phyloP scores from a whole-genome alignment of 2,329 filamentous ascomycete species.

The Xylariomycetidae sp. region DNA sequence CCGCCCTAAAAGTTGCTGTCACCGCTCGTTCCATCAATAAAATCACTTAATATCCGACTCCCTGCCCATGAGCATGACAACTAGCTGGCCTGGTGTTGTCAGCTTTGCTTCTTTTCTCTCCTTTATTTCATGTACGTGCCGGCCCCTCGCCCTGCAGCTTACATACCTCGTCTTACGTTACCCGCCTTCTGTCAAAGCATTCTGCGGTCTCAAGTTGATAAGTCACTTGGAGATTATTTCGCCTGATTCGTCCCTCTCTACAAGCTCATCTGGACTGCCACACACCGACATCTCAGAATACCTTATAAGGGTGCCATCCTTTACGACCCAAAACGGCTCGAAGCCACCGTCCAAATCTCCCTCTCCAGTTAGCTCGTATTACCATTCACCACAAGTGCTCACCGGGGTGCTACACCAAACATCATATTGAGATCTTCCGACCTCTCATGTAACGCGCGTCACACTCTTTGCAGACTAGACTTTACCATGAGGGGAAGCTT shows the following conservation, averaged over 20 bases:
- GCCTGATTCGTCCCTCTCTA: conserved; percentile 6
- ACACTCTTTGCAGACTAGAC: conserved; percentile 5
- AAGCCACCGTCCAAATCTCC: too few species aligned
- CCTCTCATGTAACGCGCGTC: conserved; percentile 14
- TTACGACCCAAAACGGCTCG: too few species aligned
- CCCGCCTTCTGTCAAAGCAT: conserved; percentile 1
- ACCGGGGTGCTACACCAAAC: too few species aligned
- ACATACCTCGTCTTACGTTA: not conserved
- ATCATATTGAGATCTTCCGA: too few species aligned
- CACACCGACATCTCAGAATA: too few species aligned
- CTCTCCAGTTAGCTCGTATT: too few species aligned
- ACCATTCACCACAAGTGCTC: too few species aligned
- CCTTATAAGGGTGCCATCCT: too few species aligned
- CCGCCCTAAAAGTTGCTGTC: conserved; percentile 24
- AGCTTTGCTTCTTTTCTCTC: conserved; percentile 5
- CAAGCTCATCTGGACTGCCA: too few species aligned
- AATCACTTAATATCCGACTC: conserved; percentile 29
- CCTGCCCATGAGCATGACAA: too few species aligned
- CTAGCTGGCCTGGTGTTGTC: too few species aligned
- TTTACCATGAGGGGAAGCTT: conserved; percentile 20
- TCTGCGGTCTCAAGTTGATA: conserved; percentile 10
- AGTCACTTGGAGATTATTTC: conserved; percentile 8
- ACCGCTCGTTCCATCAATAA: conserved; percentile 30
- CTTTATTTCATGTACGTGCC: conserved; percentile 9
- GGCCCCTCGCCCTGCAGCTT: conserved; percentile 2